Base-by-base conservation (phyloP, 2,329 filamentous ascomycete genomes). In the Elsinoe australis region DNA sequence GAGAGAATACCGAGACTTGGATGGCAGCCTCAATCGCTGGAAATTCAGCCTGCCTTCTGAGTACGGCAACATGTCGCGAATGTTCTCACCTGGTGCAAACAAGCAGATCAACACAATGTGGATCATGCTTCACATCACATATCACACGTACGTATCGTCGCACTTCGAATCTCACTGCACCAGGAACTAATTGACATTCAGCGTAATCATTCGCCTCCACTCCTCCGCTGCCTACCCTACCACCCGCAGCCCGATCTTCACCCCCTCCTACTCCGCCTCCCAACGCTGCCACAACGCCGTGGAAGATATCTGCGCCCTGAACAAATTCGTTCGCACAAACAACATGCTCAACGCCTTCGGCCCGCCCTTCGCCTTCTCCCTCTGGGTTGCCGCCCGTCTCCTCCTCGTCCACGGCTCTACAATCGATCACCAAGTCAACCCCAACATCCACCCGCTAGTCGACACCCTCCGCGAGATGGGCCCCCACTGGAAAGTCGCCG, bases 191-290 rank as follows among this genome's bases (percentile, higher is more conserved):
- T 56, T 64, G 41, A 71, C 44, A 18, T 15, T 21, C 54, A 79
- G 75, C 0, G 85, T 88, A 36, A 82, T 94, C 6, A 94, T 95
- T 56, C 81, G 89, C 28, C 74, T 95, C 18, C 88, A 95, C 67
- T 95, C 88, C 0, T 94, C 87, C 1, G 87, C 89, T 4, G 89
- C 88, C 1, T 95, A 95, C 64, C 89, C 89, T 3, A 94, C 87
- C 3, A 92, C 86, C 3, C 77, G 86, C 24, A 94, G 87, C 1
- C 82, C 83, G 9, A 89, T 94, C 46, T 95, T 95, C 67, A 89
- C 85, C 0, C 86, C 88, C 0, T 94, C 86, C 0, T 94, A 87
- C 64, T 85, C 81, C 57, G 89, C 89, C 22, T 85, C 80, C 47
- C 87, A 94, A 61, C 75, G 85, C 33, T 95, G 89, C 59, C 79